Conservation (phyloP, 2,329 filamentous ascomycete genomes). For the Mycosphaerella sp. region DNA sequence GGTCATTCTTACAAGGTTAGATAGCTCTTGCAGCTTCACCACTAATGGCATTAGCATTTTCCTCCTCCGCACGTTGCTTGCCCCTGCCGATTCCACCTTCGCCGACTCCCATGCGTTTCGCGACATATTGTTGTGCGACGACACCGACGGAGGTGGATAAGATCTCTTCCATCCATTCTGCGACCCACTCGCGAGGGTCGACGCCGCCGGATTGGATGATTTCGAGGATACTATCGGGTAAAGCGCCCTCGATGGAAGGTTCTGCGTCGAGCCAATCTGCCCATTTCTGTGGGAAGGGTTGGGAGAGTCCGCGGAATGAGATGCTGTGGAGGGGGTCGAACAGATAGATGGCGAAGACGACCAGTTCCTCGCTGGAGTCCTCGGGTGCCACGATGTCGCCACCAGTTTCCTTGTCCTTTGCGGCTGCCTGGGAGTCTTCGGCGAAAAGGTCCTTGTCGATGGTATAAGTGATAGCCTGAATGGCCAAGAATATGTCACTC, state of each 20-base stretch:
- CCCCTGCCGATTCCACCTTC: conserved; percentile 63
- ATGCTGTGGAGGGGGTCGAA: conserved; percentile 89
- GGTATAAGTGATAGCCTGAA: conserved; percentile 73
- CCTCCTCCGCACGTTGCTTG: conserved; percentile 49
- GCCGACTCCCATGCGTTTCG: conserved; percentile 89
- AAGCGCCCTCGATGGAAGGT: conserved; percentile 40
- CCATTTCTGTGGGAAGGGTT: conserved; percentile 79
- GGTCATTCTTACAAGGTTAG: conserved; percentile 14
- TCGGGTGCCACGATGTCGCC: background rate
- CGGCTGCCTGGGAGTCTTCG: conserved; percentile 38
- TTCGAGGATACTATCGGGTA: conserved; percentile 79
- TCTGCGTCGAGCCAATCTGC: conserved; percentile 83
- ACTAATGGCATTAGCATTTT: conserved; percentile 45
- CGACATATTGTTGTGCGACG: conserved; percentile 91
- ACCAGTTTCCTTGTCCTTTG: conserved; percentile 2
- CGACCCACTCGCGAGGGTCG: conserved; percentile 93
- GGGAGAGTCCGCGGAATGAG: conserved; percentile 74
- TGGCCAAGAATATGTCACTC: conserved; percentile 90
- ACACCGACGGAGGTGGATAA: conserved; percentile 72
- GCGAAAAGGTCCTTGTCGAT: conserved; percentile 62
- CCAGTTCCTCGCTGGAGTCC: conserved; percentile 54
- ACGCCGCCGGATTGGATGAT: conserved; percentile 71
- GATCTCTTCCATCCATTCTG: conserved; percentile 92
- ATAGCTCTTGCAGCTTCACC: conserved; percentile 56
- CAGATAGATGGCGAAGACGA: conserved; percentile 72